Base-by-base conservation (phyloP, 345 rosid genomes). In the Eucalyptus cloeziana region DNA sequence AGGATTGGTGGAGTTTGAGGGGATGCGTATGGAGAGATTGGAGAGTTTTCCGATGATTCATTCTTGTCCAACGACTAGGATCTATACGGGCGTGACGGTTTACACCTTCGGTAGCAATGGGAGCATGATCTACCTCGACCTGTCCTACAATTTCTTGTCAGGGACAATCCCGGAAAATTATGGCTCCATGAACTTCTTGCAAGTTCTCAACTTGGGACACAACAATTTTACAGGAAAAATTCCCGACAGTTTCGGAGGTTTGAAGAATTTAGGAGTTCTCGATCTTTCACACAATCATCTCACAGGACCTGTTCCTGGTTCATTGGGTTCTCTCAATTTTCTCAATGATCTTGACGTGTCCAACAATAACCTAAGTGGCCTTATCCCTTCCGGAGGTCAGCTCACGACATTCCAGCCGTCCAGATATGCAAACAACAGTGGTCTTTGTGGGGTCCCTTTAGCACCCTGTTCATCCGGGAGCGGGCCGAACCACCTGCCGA, bases 311-410 rank as follows among this genome's bases (percentile, higher is more conserved):
- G 19, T 97, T 88, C 99, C 99, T 1, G 97, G 94, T 44, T 90
- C 99, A 30, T 89, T 97, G 14, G 98, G 98, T 40, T 83, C 92
- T 58, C 97, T 97, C 40, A 92, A 97, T 79, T 97, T 97, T 92
- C 97, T 97, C 52, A 96, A 97, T 80, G 99, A 97, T 91, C 96
- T 97, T 16, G 99, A 97, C 91, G 98, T 97, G 56, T 97, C 99
- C 43, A 96, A 97, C 93, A 97, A 97, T 91, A 94, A 96, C 90
- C 95, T 97, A 81, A 94, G 95, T 2, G 99, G 99, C 86, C 91
- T 90, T 58, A 96, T 97, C 90, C 99, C 99, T 88, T 93, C 95
- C 22, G 99, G 99, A 69, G 99, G 97, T 89, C 99, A 97, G 93
- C 97, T 97, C 27, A 97, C 96, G 56, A 97, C 99, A 31, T 97